phyloP scores from a whole-genome alignment of 164 flowering plant genomes.

The Amborella trichopoda region DNA sequence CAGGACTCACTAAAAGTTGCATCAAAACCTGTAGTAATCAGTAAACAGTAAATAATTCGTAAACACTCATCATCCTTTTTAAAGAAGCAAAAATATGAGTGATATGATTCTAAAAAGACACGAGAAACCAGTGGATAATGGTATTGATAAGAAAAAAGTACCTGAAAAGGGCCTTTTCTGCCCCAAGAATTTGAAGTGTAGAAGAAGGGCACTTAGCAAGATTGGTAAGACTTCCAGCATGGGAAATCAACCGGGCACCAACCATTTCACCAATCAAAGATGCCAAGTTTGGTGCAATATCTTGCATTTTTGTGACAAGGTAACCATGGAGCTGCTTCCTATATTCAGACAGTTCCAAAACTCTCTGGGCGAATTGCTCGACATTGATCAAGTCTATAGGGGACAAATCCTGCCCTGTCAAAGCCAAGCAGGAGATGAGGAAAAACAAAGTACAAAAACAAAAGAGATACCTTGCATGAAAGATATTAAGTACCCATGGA shows the following conservation, averaged over 20 bases:
- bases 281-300: conserved; percentile 97
- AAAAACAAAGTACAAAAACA: neutral
- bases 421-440: conserved; percentile 4
- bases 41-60: too few species aligned
- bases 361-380: conserved; percentile 84
- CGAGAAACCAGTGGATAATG: neutral
- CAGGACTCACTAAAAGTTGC: too few species aligned
- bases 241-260: conserved; percentile 94
- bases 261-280: conserved; percentile 92
- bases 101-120: too few species aligned
- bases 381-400: conserved; percentile 87
- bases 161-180: conserved; percentile 99
- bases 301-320: conserved; percentile 88
- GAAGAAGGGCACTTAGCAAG: conserved; percentile 98
- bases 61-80: too few species aligned
- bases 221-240: conserved; percentile 99
- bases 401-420: conserved; percentile 89
- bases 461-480: neutral
- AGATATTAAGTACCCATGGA: conserved; percentile 62
- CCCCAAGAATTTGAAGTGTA: conserved; percentile 99
- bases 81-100: too few species aligned
- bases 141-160: conserved; percentile 6
- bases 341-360: conserved; percentile 84
- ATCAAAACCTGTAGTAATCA: too few species aligned
- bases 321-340: conserved; percentile 82